phyloP scores from a whole-genome alignment of 2,329 filamentous ascomycete genomes.

The Monosporascus sp. region DNA sequence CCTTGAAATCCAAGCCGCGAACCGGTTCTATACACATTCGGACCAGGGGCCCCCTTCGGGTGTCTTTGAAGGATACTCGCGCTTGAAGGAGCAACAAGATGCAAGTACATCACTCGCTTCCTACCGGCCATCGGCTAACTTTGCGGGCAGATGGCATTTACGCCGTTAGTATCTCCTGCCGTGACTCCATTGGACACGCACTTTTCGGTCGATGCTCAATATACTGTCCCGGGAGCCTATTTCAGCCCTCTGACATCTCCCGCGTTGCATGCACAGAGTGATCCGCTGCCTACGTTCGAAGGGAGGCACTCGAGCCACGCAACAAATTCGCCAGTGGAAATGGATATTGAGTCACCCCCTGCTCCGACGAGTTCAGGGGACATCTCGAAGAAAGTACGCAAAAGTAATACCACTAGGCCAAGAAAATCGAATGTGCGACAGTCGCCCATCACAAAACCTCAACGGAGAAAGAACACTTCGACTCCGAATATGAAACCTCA shows the following conservation, averaged over 20 bases:
- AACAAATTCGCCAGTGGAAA: conserved; percentile 52
- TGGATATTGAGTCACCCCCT: conserved; percentile 44
- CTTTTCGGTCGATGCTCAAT: conserved; percentile 56
- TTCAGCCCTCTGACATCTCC: conserved; percentile 82
- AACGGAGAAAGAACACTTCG: conserved; percentile 47
- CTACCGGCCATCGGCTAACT: conserved; percentile 20
- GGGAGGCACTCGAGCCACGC: conserved; percentile 34
- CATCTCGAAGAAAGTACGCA: conserved; percentile 46
- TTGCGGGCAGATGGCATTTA: conserved; percentile 61
- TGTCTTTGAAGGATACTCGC: conserved; percentile 62
- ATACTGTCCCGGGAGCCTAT: conserved; percentile 64
- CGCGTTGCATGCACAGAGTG: conserved; percentile 67
- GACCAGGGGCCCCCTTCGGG: conserved; percentile 51
- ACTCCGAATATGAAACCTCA: conserved; percentile 54
- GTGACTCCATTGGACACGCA: conserved; percentile 73
- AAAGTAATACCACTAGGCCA: conserved; percentile 47
- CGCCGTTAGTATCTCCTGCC: conserved; percentile 76
- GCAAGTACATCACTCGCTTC: conserved; percentile 33
- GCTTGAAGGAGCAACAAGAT: conserved; percentile 65
- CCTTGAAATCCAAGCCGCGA: conserved; percentile 64
- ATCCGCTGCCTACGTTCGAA: conserved; percentile 41
- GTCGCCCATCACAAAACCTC: conserved; percentile 68
- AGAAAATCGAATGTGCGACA: conserved; percentile 56
- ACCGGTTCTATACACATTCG: conserved; percentile 56
- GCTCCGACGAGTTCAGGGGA: conserved; percentile 39